Evolutionary conservation across 202 grass and related monocot species (phyloP).

Genomic region (Digitaria exilis): DNA sequence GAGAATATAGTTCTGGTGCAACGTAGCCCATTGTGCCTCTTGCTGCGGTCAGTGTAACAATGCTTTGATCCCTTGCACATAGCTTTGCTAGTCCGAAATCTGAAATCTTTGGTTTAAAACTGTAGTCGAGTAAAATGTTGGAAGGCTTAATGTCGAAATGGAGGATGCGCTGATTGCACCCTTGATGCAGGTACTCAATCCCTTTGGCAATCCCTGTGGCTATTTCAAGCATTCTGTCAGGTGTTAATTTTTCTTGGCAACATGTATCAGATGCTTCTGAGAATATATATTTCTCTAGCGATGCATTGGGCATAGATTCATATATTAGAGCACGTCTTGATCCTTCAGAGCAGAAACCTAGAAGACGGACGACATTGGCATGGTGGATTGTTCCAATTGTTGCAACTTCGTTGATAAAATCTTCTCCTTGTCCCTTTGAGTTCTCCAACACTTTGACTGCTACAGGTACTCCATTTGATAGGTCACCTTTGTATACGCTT

Average conservation of each 20-base stretch:
- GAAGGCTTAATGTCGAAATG: conserved; percentile 74
- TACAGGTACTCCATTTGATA: conserved; percentile 42
- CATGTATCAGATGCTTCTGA: neutral
- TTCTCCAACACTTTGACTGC: conserved; percentile 55
- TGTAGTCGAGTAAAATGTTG: conserved; percentile 60
- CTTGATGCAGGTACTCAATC: conserved; percentile 58
- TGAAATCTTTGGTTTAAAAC: conserved; percentile 55
- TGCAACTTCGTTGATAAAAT: conserved; percentile 76
- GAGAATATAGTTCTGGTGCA: conserved; percentile 63
- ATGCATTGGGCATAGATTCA: conserved; percentile 75
- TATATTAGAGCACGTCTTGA: conserved; percentile 53
- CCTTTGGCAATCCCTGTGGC: conserved; percentile 42
- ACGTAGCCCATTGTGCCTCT: conserved; percentile 78
- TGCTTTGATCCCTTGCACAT: conserved; percentile 54
- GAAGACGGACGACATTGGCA: conserved; percentile 49
- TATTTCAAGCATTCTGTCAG: conserved; percentile 39
- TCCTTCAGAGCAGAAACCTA: conserved; percentile 61
- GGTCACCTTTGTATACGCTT: too few relatives aligned
- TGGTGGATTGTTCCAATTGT: conserved; percentile 54
- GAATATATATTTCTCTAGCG: conserved; percentile 67
- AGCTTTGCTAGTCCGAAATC: conserved; percentile 72
- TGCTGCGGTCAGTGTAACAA: conserved; percentile 51
- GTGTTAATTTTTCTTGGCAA: neutral
- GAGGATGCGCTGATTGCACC: conserved; percentile 56
- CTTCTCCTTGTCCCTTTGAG: conserved; percentile 51